Evolutionary conservation across 805 yeast genomes (phyloP), one percentile per base, ranked within the genome.

Genomic region (Candida germanica): DNA sequence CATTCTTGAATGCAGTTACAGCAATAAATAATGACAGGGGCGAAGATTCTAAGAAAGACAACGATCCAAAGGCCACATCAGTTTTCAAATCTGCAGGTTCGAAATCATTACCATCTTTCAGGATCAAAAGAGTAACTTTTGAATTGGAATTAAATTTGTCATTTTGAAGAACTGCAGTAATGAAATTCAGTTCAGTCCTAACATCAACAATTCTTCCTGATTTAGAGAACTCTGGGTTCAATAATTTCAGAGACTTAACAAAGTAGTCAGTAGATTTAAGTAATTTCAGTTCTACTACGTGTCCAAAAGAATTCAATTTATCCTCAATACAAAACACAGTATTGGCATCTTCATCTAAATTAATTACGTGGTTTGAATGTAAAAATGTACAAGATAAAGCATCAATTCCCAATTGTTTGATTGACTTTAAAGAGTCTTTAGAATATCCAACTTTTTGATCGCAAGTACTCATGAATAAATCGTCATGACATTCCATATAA

Each of bases 31-130:
- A 38, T 2, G 69, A 58, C 54, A 55, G 61, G 1, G 61, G 59
- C 5, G 61, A 54, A 0, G 71, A 53, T 2, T 69, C 68, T 29
- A 73, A 51, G 23, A 73, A 54, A 3, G 48, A 37, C 47, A 63
- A 54, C 33, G 60, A 51, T 33, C 75, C 75, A 26, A 51, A 51
- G 9, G 58, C 47, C 17, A 61, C 43, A 31, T 59, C 64, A 19
- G 64, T 50, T 25, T 66, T 61, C 35, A 74, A 56, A 32, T 62
- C 63, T 2, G 79, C 64, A 30, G 56, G 55, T 4, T 45, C 43
- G 45, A 74, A 76, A 3, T 35, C 48, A 1, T 45, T 32, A 1
- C 71, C 77, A 48, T 76, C 78, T 39, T 64, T 71, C 10, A 80
- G 74, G 5, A 73, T 61, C 29, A 59, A 64, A 9, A 76, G 44